Evolutionary conservation across 495 filamentous ascomycete genomes (phyloP), one percentile per base, ranked within the genome.

Genomic region (Rostrohypoxylon terebratum): DNA sequence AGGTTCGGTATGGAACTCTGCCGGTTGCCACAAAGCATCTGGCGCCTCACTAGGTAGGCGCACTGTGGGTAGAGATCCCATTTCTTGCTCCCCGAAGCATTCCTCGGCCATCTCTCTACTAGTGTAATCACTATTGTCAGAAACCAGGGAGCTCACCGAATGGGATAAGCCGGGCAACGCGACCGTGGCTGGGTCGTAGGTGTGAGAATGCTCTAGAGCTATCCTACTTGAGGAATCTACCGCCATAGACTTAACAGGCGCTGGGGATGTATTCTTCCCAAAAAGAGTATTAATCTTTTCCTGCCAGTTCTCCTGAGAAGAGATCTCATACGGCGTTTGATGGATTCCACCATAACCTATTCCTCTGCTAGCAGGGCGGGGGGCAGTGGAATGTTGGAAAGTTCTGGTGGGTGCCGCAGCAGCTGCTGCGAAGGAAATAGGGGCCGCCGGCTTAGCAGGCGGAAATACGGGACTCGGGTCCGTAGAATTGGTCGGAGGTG

Each of bases 71-170:
- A 92, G 78, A 45, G 91, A 94, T 4, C 91, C 92, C 77, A 90
- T 91, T 78, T 94, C 92, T 66, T 91, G 91, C 75, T 94, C 91
- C 66, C 93, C 92, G 62, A 95, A 93, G 70, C 93, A 91, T 63
- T 91, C 91, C 69, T 95, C 92, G 33, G 90, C 90, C 72, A 91
- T 90, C 23, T 87, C 87, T 68, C 87, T 89, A 3, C 71, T 77
- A 21, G 66, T 78, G 86, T 87, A 42, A 82, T 85, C 23, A 75
- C 66, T 31, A 76, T 79, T 45, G 28, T 77, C 69, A 63, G 75
- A 63, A 70, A 69, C 42, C 59, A 67, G 13, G 31, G 65, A 57
- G 34, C 47, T 67, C n/a, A 71, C 59, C 20, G 70, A 71, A 33
- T 63, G 53, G n/a, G 75, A 68, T 18, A 76, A 58, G 28, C 71